Conservation (phyloP, 1,139 yeast genomes). For the Geotrichum australiense region DNA sequence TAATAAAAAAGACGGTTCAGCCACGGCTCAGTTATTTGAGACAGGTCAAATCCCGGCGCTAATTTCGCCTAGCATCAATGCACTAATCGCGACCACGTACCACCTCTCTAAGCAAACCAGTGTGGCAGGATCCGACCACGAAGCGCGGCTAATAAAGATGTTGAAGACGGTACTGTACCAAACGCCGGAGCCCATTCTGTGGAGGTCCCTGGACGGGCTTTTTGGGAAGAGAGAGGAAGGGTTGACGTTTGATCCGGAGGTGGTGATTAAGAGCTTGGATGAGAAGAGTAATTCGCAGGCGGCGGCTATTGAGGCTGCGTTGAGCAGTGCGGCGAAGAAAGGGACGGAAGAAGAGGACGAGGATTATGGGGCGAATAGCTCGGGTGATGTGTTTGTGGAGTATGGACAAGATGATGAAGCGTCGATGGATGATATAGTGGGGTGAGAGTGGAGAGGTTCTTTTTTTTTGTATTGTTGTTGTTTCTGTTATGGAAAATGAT, state of each 20-base stretch:
- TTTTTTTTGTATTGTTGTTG: not conserved
- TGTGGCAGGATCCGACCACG: constrained; percentile 2
- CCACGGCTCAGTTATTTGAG: constrained; percentile 18
- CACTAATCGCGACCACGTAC: constrained; percentile 19
- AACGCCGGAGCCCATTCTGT: constrained; percentile 22
- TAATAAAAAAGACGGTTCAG: constrained; percentile 4
- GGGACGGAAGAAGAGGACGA: constrained; percentile 38
- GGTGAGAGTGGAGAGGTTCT: no score
- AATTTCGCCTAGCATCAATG: constrained; percentile 21
- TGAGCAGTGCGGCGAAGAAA: constrained; percentile 52
- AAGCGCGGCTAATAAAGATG: constrained; percentile 9
- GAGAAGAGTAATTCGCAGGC: constrained; percentile 3
- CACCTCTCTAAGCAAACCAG: constrained; percentile 7
- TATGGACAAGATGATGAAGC: not conserved
- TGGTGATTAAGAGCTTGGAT: constrained; percentile 5
- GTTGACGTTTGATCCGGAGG: constrained; percentile 16
- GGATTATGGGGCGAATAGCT: constrained; percentile 6
- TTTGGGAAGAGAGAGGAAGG: constrained; percentile 19
- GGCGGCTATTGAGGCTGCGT: constrained; percentile 3
- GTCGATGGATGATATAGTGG: not conserved
- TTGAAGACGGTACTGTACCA: constrained; percentile 20
- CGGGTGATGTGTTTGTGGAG: constrained; percentile 5
- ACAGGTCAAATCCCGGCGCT: constrained; percentile 22
- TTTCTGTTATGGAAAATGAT: not conserved
- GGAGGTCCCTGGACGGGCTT: constrained; percentile 22